Evolutionary conservation across 164 flowering plant species (phyloP).

Genomic region (Platanus orientalis): DNA sequence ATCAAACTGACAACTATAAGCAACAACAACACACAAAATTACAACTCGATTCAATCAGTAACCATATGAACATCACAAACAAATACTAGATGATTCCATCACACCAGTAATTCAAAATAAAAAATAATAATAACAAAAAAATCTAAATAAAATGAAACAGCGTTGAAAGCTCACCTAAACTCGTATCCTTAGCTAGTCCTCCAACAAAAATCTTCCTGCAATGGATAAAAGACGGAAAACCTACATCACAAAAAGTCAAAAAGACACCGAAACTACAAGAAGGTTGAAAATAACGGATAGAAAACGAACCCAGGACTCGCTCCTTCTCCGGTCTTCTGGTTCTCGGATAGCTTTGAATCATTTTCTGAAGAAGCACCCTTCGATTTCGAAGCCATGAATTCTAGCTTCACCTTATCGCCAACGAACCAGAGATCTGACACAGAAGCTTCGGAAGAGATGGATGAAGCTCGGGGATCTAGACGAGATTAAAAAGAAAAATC

Average conservation of each 20-base stretch:
- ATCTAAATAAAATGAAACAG: neutral
- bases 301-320: constrained; percentile 62
- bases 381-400: too few relatives aligned
- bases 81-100: too few relatives aligned
- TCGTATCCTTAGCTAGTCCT: constrained; percentile 75
- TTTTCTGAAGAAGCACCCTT: constrained; percentile 16
- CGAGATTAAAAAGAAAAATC: neutral
- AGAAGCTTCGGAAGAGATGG: too few relatives aligned
- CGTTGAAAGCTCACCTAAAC: constrained; percentile 29
- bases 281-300: neutral
- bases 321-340: constrained; percentile 41
- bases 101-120: too few relatives aligned
- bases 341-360: constrained; percentile 8
- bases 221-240: neutral
- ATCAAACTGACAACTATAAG: too few relatives aligned
- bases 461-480: neutral
- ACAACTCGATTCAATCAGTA: too few relatives aligned
- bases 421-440: neutral
- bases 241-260: neutral
- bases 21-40: too few relatives aligned
- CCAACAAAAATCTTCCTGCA: constrained; percentile 91
- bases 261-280: neutral
- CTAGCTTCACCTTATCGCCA: constrained; percentile 12
- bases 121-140: neutral
- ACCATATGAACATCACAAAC: too few relatives aligned